Evolutionary conservation across 345 rosid genomes (phyloP).

Genomic region (Acer saccharum): DNA sequence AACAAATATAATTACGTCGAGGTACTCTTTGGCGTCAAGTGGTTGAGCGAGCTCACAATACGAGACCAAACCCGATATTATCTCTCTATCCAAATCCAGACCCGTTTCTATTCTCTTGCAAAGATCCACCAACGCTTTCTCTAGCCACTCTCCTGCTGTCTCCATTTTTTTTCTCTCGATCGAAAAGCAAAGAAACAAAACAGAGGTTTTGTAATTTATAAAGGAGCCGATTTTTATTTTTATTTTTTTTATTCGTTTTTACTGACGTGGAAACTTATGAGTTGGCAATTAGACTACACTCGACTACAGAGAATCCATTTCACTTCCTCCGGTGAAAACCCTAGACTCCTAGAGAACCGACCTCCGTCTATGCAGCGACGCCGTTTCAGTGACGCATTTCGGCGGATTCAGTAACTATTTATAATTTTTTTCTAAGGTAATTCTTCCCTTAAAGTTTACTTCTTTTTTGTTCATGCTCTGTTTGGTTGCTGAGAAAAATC

Average conservation of each 20-base stretch:
- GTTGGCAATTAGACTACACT: background rate
- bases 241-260: background rate
- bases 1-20: slow-evolving; percentile 56
- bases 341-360: background rate
- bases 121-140: slow-evolving; percentile 71
- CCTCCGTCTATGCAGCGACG: background rate
- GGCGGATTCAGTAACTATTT: background rate
- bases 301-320: background rate
- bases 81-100: slow-evolving; percentile 69
- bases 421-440: background rate
- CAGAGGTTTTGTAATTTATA: background rate
- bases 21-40: slow-evolving; percentile 91
- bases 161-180: slow-evolving; percentile 42
- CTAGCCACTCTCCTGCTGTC: slow-evolving; percentile 76
- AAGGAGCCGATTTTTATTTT: background rate
- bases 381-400: background rate
- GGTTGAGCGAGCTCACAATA: slow-evolving; percentile 93
- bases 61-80: slow-evolving; percentile 85
- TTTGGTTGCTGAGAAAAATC: background rate
- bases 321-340: background rate
- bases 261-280: background rate
- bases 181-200: background rate
- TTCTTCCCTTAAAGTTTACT: background rate
- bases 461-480: slow-evolving; percentile 9
- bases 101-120: slow-evolving; percentile 60